Evolutionary conservation across 2,329 filamentous ascomycete species (phyloP).

Genomic region (Diplocarpon rosae): DNA sequence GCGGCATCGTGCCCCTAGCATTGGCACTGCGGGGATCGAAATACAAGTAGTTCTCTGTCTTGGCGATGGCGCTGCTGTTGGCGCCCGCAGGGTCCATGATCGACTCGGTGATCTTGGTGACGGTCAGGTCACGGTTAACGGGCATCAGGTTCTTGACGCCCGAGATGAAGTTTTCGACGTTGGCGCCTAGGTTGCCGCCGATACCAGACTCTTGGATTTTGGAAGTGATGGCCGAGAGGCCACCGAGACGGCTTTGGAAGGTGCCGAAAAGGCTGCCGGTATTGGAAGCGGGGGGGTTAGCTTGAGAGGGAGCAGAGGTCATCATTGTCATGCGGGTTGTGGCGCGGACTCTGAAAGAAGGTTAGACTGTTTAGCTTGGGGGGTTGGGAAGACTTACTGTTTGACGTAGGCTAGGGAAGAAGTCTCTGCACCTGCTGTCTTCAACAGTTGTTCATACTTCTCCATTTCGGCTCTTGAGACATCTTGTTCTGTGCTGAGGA

Average conservation of each 20-base stretch:
- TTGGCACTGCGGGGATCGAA: conserved; percentile 93
- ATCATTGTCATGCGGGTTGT: conserved; percentile 98
- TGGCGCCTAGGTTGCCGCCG: conserved; percentile 28
- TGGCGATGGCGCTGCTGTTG: conserved; percentile 83
- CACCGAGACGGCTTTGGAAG: conserved; percentile 55
- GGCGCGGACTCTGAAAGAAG: conserved; percentile 58
- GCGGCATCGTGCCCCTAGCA: conserved; percentile 82
- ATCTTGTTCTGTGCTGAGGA: conserved; percentile 84
- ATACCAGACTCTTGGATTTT: conserved; percentile 84
- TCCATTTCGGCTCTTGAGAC: conserved; percentile 72
- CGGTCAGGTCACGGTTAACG: conserved; percentile 84
- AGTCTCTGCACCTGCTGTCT: conserved; percentile 62
- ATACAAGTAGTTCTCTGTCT: conserved; percentile 94
- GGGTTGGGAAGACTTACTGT: conserved; percentile 44
- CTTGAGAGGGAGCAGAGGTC: conserved; percentile 59
- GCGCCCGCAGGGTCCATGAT: conserved; percentile 93
- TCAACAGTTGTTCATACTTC: conserved; percentile 75
- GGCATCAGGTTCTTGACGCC: conserved; percentile 98
- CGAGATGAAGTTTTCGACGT: conserved; percentile 88
- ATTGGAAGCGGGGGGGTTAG: conserved; percentile 44
- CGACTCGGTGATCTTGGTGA: conserved; percentile 96
- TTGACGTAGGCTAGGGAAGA: conserved; percentile 75
- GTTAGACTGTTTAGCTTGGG: conserved; percentile 6
- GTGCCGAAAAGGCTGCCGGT: conserved; percentile 81
- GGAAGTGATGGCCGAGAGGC: conserved; percentile 86